Base-by-base conservation (phyloP, 345 rosid genomes). In the Rhodamnia argentea region DNA sequence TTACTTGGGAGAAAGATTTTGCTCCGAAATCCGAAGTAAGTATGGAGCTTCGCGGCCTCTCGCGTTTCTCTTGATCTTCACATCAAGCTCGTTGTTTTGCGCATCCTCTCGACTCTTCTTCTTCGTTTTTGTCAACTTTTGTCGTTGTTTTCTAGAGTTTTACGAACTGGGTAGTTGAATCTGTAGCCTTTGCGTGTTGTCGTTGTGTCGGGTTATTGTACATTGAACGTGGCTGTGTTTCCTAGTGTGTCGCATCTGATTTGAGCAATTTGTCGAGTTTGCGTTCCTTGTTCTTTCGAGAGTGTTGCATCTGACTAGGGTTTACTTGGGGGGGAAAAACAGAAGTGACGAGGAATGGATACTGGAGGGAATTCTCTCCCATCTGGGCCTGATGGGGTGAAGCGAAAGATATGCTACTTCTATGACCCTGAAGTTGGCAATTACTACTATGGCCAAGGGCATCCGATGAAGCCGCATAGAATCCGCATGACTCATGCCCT, bases 371-470 rank as follows among this genome's bases (percentile, higher is more conserved):
- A 93, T 84, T 93, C 95, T 84, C 85, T 93, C 29, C 90, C 92
- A 3, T 93, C 95, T 3, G 95, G 92, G 42, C 83, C 94, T 54
- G 95, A 93, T 83, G 93, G 91, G 78, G 93, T 91, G 54, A 93
- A 93, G 94, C 91, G 95, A 58, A 93, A 93, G 84, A 93, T 93
- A 58, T 92, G 92, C 86, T 93, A 93, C 84, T 92, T 93, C 90
- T 93, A 93, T 32, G 94, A 93, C 84, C 94, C 95, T 26, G 95
- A 93, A 84, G 95, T 93, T 37, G 95, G 95, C 32, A 93, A 93
- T 89, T 93, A 93, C 86, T 93, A 92, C 53, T 93, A 93, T 40
- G 95, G 95, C 2, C 95, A 92, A 55, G 95, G 95, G 14, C 95
- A 93, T 85, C 92, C 94, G 13, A 93, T 93, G 95, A 93, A 93